Evolutionary conservation across 306 rosid genomes (phyloP), one percentile per base, ranked within the genome.

Genomic region (Rosa persica): DNA sequence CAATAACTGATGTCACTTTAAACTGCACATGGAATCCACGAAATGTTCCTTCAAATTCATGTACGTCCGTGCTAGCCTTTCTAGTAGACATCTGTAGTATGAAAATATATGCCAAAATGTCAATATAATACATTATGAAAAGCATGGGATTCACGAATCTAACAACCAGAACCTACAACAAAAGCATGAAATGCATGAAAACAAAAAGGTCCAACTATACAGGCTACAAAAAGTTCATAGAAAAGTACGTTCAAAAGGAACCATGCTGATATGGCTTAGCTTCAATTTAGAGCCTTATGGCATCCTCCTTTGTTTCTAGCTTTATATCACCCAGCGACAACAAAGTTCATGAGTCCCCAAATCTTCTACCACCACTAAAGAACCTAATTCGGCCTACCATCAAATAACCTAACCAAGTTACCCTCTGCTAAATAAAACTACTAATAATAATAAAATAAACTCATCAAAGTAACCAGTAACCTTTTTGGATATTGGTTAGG

Each of bases 1-100:
- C 98, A 84, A 90, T 94, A n/a, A 91, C 98, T 19, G 98, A 94
- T 75, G 98, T 92, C 27, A 94, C 97, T 90, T 85, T 94, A 69
- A 89, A 94, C 22, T 48, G 84, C 2, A 82, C 95, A 64, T 65
- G 88, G 25, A 61, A 79, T 52, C 91, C 88, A 49, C 46, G 90
- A 90, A 94, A 92, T 58, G 6, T 85, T 66, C 95, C 98, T 5
- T 88, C 93, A 34, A 94, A 90, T 85, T 94, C 97, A 67, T 94
- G 98, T 57, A 94, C 83, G 0, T 92, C 97, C 5, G 97, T 94
- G 81, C 97, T 94, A 76, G 93, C 93, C 88, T 47, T 94, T 81
- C 98, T 87, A 17, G 98, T 88, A 85, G 62, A 82, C 97, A 90
- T 92, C 98, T 94, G 92, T 30, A 79, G 20, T 51, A 73, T 10